A percentile compares a stretch with the other conserved stretches of the same genome.
phyloP scores from a whole-genome alignment of 768 basidiomycete genomes.

The Leucosporidium scottii region DNA sequence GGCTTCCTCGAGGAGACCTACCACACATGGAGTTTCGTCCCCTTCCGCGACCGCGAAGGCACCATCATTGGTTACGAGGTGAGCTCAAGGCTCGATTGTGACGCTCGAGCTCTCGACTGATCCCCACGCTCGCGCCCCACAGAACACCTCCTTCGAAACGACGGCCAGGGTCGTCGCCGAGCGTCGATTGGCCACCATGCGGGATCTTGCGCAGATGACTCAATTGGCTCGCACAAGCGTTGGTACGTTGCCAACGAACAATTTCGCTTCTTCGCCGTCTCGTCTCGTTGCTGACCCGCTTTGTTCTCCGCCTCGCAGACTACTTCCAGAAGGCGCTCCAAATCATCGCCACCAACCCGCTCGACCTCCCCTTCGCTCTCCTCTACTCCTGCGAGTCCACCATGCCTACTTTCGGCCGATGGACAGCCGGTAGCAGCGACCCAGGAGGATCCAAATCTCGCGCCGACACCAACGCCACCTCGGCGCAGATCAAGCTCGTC shows the following conservation, averaged over 20 bases:
- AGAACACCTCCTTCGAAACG: background rate
- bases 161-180: constrained; percentile 16
- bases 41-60: constrained; percentile 2
- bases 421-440: background rate
- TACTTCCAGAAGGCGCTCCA: constrained; percentile 13
- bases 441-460: constrained; percentile 4
- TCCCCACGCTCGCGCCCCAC: too few species aligned
- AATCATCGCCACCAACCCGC: constrained; percentile 13
- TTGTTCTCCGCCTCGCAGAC: background rate
- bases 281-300: background rate
- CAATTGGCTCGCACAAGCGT: constrained; percentile 17
- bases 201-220: constrained; percentile 23
- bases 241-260: constrained; percentile 10
- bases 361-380: constrained; percentile 24
- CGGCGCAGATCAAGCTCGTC: constrained; percentile 7
- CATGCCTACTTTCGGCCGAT: constrained; percentile 1
- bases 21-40: constrained; percentile 25
- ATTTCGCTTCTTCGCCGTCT: background rate
- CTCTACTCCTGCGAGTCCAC: constrained; percentile 18
- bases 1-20: constrained; percentile 17
- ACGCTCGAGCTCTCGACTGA: background rate
- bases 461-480: background rate
- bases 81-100: constrained; percentile 11
- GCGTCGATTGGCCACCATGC: constrained; percentile 9
- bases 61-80: constrained; percentile 12